A percentile compares a stretch with the other conserved stretches of the same genome.
Evolutionary conservation across 2,329 filamentous ascomycete species (phyloP).

Genomic region (Biscogniauxia sp.): DNA sequence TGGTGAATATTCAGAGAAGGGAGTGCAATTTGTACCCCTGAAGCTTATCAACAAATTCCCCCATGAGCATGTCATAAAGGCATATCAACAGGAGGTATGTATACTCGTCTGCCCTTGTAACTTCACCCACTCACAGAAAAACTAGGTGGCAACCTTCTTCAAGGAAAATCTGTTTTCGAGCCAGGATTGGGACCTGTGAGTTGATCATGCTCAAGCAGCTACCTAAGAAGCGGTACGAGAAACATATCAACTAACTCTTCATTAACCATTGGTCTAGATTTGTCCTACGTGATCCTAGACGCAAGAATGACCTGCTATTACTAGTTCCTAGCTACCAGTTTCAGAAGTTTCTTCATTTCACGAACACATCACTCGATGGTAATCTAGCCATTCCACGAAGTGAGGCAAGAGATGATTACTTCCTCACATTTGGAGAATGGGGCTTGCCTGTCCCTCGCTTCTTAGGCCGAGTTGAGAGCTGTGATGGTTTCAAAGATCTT

Average conservation of each 20-base stretch:
- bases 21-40: slow-evolving; percentile 46
- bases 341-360: slow-evolving; percentile 57
- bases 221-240: not conserved
- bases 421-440: slow-evolving; percentile 59
- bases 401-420: slow-evolving; percentile 52
- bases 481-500: slow-evolving; percentile 34
- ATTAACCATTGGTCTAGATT: slow-evolving; percentile 10
- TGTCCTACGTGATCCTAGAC: slow-evolving; percentile 43
- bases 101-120: not conserved
- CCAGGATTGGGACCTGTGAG: slow-evolving; percentile 75
- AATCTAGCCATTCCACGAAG: slow-evolving; percentile 57
- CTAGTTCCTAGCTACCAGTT: slow-evolving; percentile 69
- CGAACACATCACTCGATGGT: slow-evolving; percentile 59
- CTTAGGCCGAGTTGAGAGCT: slow-evolving; percentile 55
- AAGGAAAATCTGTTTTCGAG: slow-evolving; percentile 54
- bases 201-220: slow-evolving; percentile 16
- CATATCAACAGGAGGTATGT: slow-evolving; percentile 49
- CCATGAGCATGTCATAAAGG: slow-evolving; percentile 54
- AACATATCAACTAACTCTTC: not conserved
- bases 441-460: slow-evolving; percentile 65
- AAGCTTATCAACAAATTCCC: slow-evolving; percentile 57
- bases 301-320: slow-evolving; percentile 54
- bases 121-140: slow-evolving; percentile 7
- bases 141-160: slow-evolving; percentile 51
- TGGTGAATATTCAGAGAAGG: slow-evolving; percentile 28